Percentiles rank a stretch among this genome's conserved stretches.
Evolutionary conservation across 495 filamentous ascomycete genomes (phyloP).

Genomic region (Penicillium robsamsonii): DNA sequence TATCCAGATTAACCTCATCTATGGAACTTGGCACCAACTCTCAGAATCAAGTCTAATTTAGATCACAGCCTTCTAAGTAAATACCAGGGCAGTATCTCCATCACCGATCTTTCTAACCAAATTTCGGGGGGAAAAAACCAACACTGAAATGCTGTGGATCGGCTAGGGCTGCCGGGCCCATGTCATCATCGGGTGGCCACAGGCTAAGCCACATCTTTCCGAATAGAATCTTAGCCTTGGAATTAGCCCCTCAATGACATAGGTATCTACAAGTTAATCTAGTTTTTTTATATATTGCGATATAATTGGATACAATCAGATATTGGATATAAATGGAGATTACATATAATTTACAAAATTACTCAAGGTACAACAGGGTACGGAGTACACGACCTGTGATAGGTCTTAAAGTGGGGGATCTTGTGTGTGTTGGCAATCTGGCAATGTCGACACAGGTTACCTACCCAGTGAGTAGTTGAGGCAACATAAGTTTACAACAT

Average conservation of each 20-base stretch:
- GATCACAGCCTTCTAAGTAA: not conserved
- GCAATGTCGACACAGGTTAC: constrained; percentile 25
- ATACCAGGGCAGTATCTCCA: not conserved
- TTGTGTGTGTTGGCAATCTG: constrained; percentile 18
- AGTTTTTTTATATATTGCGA: not conserved
- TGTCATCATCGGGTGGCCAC: constrained; percentile 4
- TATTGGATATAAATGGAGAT: not conserved
- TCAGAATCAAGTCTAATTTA: not conserved
- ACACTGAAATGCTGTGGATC: not conserved
- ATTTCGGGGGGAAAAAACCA: not conserved
- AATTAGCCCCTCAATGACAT: constrained; percentile 3
- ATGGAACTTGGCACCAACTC: not conserved
- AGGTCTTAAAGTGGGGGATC: not conserved
- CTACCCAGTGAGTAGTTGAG: no score
- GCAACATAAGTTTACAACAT: no score
- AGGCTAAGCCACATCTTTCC: constrained; percentile 4
- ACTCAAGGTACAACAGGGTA: not conserved
- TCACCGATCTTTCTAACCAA: not conserved
- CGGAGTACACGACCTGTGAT: not conserved
- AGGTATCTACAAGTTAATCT: not conserved
- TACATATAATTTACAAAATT: not conserved
- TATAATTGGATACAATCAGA: not conserved
- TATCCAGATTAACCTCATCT: not conserved
- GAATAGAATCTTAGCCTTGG: not conserved
- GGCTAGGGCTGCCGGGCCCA: not conserved